A percentile compares a stretch with the other conserved stretches of the same genome.
phyloP scores from a whole-genome alignment of 1,139 yeast species.

The Taphrina communis region DNA sequence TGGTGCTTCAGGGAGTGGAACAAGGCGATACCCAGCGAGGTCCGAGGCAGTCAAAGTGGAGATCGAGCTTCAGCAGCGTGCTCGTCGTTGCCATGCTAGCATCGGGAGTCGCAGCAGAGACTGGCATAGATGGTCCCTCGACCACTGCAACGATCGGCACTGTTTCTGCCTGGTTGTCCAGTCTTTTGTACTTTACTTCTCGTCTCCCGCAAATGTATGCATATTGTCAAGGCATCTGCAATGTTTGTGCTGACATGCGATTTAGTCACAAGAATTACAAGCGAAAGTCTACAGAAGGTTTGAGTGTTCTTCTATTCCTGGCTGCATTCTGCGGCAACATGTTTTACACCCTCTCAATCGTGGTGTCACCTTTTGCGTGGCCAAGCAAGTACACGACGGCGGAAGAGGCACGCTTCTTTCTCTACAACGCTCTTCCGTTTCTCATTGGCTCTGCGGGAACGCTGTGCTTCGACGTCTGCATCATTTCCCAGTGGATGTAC shows the following conservation, averaged over 20 bases:
- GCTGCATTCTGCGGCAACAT: slow-evolving; percentile 81
- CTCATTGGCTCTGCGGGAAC: slow-evolving; percentile 88
- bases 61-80: not conserved
- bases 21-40: not conserved
- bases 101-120: slow-evolving; percentile 44
- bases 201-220: slow-evolving; percentile 77
- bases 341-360: slow-evolving; percentile 77
- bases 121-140: slow-evolving; percentile 23
- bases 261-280: slow-evolving; percentile 65
- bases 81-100: slow-evolving; percentile 43
- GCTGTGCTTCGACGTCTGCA: slow-evolving; percentile 72
- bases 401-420: slow-evolving; percentile 57
- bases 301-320: slow-evolving; percentile 76
- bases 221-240: not conserved
- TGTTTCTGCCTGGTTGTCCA: slow-evolving; percentile 82
- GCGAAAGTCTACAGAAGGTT: slow-evolving; percentile 81
- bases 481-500: slow-evolving; percentile 66
- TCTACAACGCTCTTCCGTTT: slow-evolving; percentile 77
- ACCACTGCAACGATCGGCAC: not conserved
- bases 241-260: slow-evolving; percentile 1
- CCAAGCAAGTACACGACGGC: slow-evolving; percentile 50
- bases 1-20: slow-evolving; percentile 32
- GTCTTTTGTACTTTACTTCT: slow-evolving; percentile 69
- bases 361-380: slow-evolving; percentile 53
- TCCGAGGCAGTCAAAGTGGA: slow-evolving; percentile 20